Percentiles rank a stretch among this genome's conserved stretches.
phyloP scores from a whole-genome alignment of 129 eudicot species.

The Lactuca saligna region DNA sequence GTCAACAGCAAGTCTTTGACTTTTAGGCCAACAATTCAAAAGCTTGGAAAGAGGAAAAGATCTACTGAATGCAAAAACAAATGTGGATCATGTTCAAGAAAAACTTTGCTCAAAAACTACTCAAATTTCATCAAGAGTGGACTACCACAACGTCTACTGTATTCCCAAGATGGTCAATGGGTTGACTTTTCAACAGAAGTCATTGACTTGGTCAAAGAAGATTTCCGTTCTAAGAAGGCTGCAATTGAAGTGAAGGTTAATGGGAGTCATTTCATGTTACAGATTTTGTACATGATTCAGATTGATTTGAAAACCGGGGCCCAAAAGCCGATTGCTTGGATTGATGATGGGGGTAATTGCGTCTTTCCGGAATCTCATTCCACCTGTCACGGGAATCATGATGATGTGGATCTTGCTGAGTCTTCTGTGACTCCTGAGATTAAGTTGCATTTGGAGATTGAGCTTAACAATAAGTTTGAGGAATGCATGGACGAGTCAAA shows the following conservation, averaged over 20 bases:
- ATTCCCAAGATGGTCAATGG: conserved; percentile 76
- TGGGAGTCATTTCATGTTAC: conserved; percentile 45
- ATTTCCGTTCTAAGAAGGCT: conserved; percentile 47
- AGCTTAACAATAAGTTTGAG: conserved; percentile 39
- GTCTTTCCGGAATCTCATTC: conserved; percentile 63
- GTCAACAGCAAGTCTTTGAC: conserved; percentile 30
- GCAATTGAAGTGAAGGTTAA: conserved; percentile 53
- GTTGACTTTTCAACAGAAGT: conserved; percentile 56
- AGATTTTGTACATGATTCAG: conserved; percentile 67
- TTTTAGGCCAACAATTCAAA: conserved; percentile 35
- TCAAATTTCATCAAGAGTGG: conserved; percentile 61
- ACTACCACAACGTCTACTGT: conserved; percentile 66
- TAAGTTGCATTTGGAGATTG: conserved; percentile 75
- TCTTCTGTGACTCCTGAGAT: conserved; percentile 45
- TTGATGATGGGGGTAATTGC: conserved; percentile 68
- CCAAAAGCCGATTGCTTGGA: conserved; percentile 91
- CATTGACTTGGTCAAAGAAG: conserved; percentile 48
- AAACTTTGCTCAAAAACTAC: conserved; percentile 52
- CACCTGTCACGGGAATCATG: conserved; percentile 41
- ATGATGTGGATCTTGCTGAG: conserved; percentile 31
- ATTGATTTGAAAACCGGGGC: conserved; percentile 62
- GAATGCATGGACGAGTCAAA: conserved; percentile 76
- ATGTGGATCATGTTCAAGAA: conserved; percentile 36
- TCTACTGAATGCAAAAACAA: conserved; percentile 40
- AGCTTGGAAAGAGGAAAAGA: conserved; percentile 65